Conservation (phyloP, 306 rosid species). For the Sicyos edulis region DNA sequence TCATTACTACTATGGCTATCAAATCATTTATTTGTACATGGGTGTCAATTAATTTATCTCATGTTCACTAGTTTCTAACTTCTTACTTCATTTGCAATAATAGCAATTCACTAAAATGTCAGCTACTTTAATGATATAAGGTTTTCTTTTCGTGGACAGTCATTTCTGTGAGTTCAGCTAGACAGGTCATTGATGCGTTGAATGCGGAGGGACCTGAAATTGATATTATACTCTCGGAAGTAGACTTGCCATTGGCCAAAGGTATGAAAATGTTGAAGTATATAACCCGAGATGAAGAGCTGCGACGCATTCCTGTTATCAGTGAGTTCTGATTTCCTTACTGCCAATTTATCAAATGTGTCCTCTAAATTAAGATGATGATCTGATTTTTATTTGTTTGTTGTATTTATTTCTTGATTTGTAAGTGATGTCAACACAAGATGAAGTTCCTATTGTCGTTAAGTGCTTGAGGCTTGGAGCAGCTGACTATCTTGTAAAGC, state of each 20-base stretch:
- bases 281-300: slow-evolving; percentile 65
- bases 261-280: slow-evolving; percentile 92
- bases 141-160: slow-evolving; percentile 36
- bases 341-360: not conserved
- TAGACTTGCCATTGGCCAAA: slow-evolving; percentile 78
- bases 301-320: slow-evolving; percentile 84
- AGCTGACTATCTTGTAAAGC: slow-evolving; percentile 98
- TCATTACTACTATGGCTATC: too few relatives aligned
- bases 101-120: not conserved
- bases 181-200: slow-evolving; percentile 91
- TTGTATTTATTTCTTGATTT: slow-evolving; percentile 26
- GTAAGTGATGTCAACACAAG: slow-evolving; percentile 95
- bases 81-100: not conserved
- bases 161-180: slow-evolving; percentile 64
- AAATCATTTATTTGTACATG: not conserved
- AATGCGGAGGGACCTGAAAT: slow-evolving; percentile 89
- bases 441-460: slow-evolving; percentile 88
- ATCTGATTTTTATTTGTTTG: slow-evolving; percentile 24
- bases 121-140: not conserved
- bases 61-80: not conserved
- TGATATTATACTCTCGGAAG: slow-evolving; percentile 84
- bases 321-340: slow-evolving; percentile 38
- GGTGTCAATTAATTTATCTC: not conserved
- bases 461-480: slow-evolving; percentile 99
- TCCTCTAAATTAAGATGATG: not conserved